Evolutionary conservation across 2,329 filamentous ascomycete species (phyloP).

Genomic region (Byssoonygena ceratinophila): DNA sequence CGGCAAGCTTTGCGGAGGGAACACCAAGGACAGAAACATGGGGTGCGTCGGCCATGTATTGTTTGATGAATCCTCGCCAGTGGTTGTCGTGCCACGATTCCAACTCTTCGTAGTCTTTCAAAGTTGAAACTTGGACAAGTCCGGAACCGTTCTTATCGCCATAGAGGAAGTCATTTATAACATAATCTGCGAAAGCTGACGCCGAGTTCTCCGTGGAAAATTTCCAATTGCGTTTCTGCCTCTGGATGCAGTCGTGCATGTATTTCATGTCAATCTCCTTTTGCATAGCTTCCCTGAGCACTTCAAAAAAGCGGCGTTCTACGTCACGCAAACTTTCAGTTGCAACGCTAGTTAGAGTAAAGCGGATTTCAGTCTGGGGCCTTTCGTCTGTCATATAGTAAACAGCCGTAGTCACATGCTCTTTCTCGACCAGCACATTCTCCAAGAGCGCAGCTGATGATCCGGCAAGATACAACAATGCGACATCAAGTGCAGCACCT

Average conservation of each 20-base stretch:
- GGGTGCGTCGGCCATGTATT: conserved; percentile 74
- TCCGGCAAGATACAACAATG: conserved; percentile 78
- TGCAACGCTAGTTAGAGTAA: conserved; percentile 75
- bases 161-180: conserved; percentile 89
- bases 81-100: conserved; percentile 71
- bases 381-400: conserved; percentile 68
- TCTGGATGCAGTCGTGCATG: conserved; percentile 72
- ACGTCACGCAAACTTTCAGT: conserved; percentile 75
- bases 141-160: conserved; percentile 75
- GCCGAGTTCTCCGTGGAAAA: conserved; percentile 73
- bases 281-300: conserved; percentile 65
- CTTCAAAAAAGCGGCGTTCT: conserved; percentile 71
- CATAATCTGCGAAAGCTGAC: conserved; percentile 68
- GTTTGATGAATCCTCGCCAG: conserved; percentile 71
- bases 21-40: conserved; percentile 83
- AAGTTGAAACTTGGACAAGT: conserved; percentile 47
- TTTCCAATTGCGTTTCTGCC: conserved; percentile 71
- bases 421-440: conserved; percentile 83
- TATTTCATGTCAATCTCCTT: conserved; percentile 84
- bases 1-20: conserved; percentile 68
- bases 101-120: conserved; percentile 53
- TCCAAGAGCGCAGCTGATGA: conserved; percentile 89
- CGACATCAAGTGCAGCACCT: conserved; percentile 60
- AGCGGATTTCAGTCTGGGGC: conserved; percentile 72
- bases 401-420: conserved; percentile 80